Conservation (phyloP, 257 asterid genomes). For the Apocynum venetum region DNA sequence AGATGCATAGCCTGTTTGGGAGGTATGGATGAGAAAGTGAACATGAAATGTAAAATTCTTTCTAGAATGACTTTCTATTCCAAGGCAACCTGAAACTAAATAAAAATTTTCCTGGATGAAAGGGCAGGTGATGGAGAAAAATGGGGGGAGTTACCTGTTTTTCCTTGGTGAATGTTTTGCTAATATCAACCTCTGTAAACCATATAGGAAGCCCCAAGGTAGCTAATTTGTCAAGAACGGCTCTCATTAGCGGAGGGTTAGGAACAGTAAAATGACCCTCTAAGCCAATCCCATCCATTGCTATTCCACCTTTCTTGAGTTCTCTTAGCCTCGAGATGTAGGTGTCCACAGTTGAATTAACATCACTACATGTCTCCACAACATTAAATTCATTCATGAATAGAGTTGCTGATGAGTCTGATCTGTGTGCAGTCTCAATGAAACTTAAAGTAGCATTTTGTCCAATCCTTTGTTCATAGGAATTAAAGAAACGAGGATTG, state of each 20-base stretch:
- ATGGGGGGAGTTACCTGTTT: slow-evolving; percentile 34
- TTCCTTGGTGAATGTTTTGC: slow-evolving; percentile 24
- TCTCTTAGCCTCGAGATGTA: slow-evolving; percentile 35
- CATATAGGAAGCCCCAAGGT: slow-evolving; percentile 45
- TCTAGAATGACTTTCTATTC: background rate
- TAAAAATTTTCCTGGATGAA: background rate
- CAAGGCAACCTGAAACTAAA: background rate
- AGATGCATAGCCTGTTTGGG: slow-evolving; percentile 39
- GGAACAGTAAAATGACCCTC: slow-evolving; percentile 50
- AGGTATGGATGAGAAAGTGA: background rate
- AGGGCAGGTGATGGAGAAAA: background rate
- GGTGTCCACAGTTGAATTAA: slow-evolving; percentile 41
- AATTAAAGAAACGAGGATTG: slow-evolving; percentile 36
- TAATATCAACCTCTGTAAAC: slow-evolving; percentile 53
- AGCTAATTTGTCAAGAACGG: slow-evolving; percentile 42
- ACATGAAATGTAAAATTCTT: background rate
- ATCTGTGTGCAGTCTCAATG: slow-evolving; percentile 28
- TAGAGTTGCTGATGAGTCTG: slow-evolving; percentile 43
- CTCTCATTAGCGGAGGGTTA: slow-evolving; percentile 48
- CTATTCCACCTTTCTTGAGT: slow-evolving; percentile 30
- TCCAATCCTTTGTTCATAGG: slow-evolving; percentile 39
- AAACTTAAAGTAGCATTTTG: slow-evolving; percentile 37
- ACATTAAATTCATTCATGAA: slow-evolving; percentile 50
- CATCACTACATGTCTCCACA: slow-evolving; percentile 42
- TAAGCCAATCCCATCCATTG: slow-evolving; percentile 44